A percentile compares a stretch with the other conserved stretches of the same genome.
Evolutionary conservation across 116 monocot species (phyloP).

Genomic region (Phalaenopsis hybrid): DNA sequence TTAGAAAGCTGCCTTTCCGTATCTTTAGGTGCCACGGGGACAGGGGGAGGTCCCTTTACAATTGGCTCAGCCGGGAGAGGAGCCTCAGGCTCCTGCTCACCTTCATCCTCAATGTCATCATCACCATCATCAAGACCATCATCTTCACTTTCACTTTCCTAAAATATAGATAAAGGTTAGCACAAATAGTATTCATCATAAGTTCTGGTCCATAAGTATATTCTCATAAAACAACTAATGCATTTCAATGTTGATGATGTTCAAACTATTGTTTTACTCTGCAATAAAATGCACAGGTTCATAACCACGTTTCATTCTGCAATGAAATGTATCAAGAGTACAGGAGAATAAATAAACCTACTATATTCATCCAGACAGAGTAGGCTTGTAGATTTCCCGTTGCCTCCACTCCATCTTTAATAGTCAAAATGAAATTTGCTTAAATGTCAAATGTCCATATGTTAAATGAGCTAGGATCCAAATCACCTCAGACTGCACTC

Average conservation of each 20-base stretch:
- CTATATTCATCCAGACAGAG: too few species aligned
- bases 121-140: constrained; percentile 51
- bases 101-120: constrained; percentile 61
- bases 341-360: too few species aligned
- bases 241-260: neutral
- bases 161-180: neutral
- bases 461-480: neutral
- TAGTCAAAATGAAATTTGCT: too few species aligned
- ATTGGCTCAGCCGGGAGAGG: constrained; percentile 17
- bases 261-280: too few species aligned
- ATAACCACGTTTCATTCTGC: neutral
- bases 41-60: constrained; percentile 18
- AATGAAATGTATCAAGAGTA: neutral
- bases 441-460: neutral
- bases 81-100: constrained; percentile 41
- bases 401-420: too few species aligned
- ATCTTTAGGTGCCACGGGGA: constrained; percentile 34
- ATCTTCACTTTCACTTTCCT: constrained; percentile 77
- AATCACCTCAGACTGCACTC: neutral
- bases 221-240: neutral
- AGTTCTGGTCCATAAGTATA: neutral
- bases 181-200: neutral
- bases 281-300: neutral
- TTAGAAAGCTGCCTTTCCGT: constrained; percentile 82
- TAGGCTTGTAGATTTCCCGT: too few species aligned